Base-by-base conservation (phyloP, 192 early-diverging fungal genomes). In the Kickxella alabastrina region DNA sequence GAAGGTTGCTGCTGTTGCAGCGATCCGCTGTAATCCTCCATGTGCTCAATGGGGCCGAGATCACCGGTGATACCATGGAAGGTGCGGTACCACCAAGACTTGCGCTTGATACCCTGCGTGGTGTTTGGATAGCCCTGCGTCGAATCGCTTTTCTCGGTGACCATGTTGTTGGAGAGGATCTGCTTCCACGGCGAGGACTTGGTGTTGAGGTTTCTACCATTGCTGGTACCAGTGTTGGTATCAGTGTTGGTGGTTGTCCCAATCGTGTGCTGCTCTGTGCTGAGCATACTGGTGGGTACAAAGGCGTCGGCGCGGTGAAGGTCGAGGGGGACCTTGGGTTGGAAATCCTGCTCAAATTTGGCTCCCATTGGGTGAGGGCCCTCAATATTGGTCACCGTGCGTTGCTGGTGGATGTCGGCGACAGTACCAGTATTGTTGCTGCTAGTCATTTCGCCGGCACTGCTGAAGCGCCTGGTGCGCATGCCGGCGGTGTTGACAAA, bases 1-100 rank as follows among this genome's bases (percentile, higher is more conserved):
- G 35, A 25, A 1, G 49, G 38, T 25, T 50, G 49, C 43, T 45
- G 6, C n/a, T 18, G 13, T 1, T 9, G 31, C 2, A 42, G 39
- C 2, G 19, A 17, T 0, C 31, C 22, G 8, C n/a, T 13, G 6
- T 49, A 21, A 2, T 21, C n/a, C 21, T 58, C 56, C 37, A 59
- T 54, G 35, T 72, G 68, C 53, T 72, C 68, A 29, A 72, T 72
- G 7, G 61, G 53, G 0, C 68, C 68, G 39, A 72, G 39, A 26
- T 72, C 53, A 27, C 61, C 57, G 17, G 55, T 58, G 24, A 64
- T 26, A 4, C 24, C 55, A 26, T 35, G 57, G 3, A 50, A 19
- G 0, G 58, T 15, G 14, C 57, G 45, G 27, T 52, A 37, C 22
- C 52, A 35, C 68, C 68, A 72, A 15, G 62, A 60, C 3, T 36